Evolutionary conservation across 2,329 filamentous ascomycete species (phyloP), one percentile per base, ranked within the genome.

Genomic region (Ascochyta clinopodiicola): DNA sequence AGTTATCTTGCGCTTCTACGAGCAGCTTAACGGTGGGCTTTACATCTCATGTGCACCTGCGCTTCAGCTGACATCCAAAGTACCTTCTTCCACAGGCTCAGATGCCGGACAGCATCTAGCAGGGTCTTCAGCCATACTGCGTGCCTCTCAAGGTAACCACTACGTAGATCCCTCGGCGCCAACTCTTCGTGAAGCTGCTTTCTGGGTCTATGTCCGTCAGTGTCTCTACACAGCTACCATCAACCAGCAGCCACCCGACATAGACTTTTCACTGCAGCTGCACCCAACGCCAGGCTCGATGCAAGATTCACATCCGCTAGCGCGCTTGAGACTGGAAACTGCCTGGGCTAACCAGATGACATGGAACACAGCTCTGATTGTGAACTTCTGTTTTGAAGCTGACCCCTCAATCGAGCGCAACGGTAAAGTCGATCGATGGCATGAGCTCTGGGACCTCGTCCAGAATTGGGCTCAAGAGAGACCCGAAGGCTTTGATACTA

Each of bases 321-420:
- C 67, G 21, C 64, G 60, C 3, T 38, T 73, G 39, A 56, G 64
- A 27, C 19, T 70, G 27, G 70, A 73, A 36, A 72, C 69, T 7
- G 69, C 69, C 6, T 73, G 69, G 69, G 56, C 67, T 7, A 73
- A 73, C 32, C 66, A 69, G 25, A 72, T 72, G 63, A 67, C 64
- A n/a, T 73, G 69, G 69, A 59, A 70, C 39, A 67, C 67, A 29
- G 70, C 70, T 8, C 51, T 61, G 22, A 59, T 71, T 21, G 61
- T 67, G n/a, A 69, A 73, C 27, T 72, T 65, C 37, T 70, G 69
- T 44, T 73, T 70, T 42, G 67, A 66, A 7, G 47, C 51, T 9
- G 59, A 62, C 9, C 34, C 55, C 8, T 44, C 50, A 7, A 46
- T 31, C 5, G 64, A 67, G n/a, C 62, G 48, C 19, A 21, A 50